Evolutionary conservation across 2,329 filamentous ascomycete species (phyloP), one percentile per base, ranked within the genome.

Genomic region (Drechslerella coelobrocha): DNA sequence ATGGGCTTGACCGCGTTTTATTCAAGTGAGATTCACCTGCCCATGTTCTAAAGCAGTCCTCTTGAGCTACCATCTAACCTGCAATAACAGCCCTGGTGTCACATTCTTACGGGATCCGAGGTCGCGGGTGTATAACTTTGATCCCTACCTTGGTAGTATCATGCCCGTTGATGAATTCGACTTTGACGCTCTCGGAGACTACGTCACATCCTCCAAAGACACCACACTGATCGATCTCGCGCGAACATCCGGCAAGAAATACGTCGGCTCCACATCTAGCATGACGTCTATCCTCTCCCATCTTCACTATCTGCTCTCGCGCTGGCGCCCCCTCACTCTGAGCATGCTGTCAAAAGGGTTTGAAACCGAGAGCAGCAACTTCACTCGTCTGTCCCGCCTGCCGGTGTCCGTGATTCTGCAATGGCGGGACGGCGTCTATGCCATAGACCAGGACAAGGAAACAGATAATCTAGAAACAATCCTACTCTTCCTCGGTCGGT

Each of bases 111-210:
- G 96, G 79, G 94, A 99, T 78, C 87, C 89, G 23, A 86, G 91
- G 65, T 92, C 93, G 39, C 85, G 87, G 17, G 91, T 97, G 5
- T 99, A 87, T 83, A 99, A 99, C 78, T 99, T 99, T 76, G 93
- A 99, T 77, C 94, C 95, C 0, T 97, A 97, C 76, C 84, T 99
- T 19, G 86, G 92, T 69, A 87, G 87, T 56, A 95, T 99, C 75
- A 97, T 97, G 91, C 92, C 94, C 1, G 88, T 94, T 14, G 82
- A 85, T 1, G 91, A 99, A 77, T 99, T 99, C 76, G 91, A 99
- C 77, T 99, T 96, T 78, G 85, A 90, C 65, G 88, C 91, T 2
- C 79, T 99, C 59, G 91, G 90, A 78, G 84, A 88, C 73, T 99
- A 96, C 78, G 87, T 96, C 73, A 97, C 92, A 0, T 97, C 94